Base-by-base conservation (phyloP, 2,329 filamentous ascomycete genomes). In the Trichophyton benhamiae region DNA sequence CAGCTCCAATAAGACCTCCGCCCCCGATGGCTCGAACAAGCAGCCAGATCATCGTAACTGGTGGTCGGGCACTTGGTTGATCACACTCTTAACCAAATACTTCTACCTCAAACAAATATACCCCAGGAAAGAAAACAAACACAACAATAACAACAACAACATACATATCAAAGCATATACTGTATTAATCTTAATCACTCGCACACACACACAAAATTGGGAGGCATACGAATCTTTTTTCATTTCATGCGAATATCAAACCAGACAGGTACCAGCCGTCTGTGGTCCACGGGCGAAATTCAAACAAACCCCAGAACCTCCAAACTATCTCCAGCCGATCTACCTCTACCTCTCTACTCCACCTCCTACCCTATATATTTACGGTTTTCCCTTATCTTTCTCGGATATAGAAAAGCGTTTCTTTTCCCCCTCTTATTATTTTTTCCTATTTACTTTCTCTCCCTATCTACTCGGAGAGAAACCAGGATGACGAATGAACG, bases 31-130 rank as follows among this genome's bases (percentile, higher is more conserved):
- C 69, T n/a, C 70, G 74, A 59, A 67, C 72, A 11, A 73, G 67
- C 57, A 74, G 69, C 59, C 75, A 75, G 58, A 70, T 72, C 25
- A 76, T 78, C 55, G 65, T 76, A 58, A 76, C 72, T 57, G 74
- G 74, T 57, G 74, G 73, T 58, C 72, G 74, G 63, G 72, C 73
- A 13, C 61, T 75, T 58, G 70, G 71, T 48, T 72, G 68, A 66
- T 70, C 41, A 20, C 22, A 44, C 57, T 25, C 33, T 17, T n/a
- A 25, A 20, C 20, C 25, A 20, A 27, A 13, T 22, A 59, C 17
- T 44, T 58, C 25, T 44, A n/a, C 41, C 6, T 27, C 25, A 6
- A 3, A 17, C 33, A 9, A 9, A 25, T 41, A 22, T 25, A 27
- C 55, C 55, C 55, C 7, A 25, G 49, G 15, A 27, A 30, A 33